Conservation (phyloP, 148 eudicot genomes). For the Oxyria digyna region DNA sequence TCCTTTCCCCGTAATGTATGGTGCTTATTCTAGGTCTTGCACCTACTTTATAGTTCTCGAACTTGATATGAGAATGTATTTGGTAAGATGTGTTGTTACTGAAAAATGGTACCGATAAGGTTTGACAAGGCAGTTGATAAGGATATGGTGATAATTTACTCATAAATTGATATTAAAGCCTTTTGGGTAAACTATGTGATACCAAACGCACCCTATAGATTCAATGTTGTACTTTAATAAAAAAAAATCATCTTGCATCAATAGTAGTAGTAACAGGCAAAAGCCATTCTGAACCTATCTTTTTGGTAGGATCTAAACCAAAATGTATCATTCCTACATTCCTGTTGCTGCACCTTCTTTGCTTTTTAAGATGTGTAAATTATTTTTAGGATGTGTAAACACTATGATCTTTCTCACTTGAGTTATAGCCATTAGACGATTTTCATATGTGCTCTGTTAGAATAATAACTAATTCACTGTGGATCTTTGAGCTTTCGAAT, state of each 20-base stretch:
- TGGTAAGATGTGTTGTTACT: not conserved
- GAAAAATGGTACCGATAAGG: not conserved
- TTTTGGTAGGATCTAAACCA: not conserved
- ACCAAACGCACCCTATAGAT: not conserved
- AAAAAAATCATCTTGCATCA: not conserved
- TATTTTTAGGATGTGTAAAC: no score
- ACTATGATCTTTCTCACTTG: not conserved
- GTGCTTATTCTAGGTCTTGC: constrained; percentile 5
- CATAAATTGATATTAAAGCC: not conserved
- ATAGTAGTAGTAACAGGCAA: no score
- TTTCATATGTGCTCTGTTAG: not conserved
- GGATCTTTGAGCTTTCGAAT: not conserved
- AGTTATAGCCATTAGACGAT: not conserved
- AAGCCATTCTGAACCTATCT: no score
- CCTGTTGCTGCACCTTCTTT: not conserved
- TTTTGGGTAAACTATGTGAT: not conserved
- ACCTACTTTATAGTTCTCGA: not conserved
- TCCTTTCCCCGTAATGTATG: constrained; percentile 70
- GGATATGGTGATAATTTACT: not conserved
- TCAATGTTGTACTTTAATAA: not conserved
- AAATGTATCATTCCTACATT: not conserved
- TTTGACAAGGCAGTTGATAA: not conserved
- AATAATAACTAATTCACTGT: not conserved
- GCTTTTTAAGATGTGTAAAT: no score
- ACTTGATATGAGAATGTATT: not conserved